Evolutionary conservation across 768 basidiomycete genomes (phyloP).

Genomic region (Cystofilobasidium ferigula): DNA sequence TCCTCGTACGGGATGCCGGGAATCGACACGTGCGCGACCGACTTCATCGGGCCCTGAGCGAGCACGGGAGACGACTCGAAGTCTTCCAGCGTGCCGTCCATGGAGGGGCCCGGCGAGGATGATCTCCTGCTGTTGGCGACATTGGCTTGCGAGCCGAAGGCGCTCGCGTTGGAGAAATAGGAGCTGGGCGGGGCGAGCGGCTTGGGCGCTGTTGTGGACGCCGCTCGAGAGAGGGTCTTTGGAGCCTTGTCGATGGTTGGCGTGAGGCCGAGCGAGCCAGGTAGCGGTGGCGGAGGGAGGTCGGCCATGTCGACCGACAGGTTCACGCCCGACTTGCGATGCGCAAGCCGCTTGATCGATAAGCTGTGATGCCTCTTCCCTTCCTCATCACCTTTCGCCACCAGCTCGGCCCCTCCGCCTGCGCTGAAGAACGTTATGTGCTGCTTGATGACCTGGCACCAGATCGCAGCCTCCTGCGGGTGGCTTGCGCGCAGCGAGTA

Average conservation of each 20-base stretch:
- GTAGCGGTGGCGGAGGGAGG: not conserved
- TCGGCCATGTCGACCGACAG: constrained; percentile 37
- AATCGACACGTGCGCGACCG: constrained; percentile 11
- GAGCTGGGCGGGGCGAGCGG: not conserved
- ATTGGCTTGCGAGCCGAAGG: not conserved
- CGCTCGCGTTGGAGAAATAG: not conserved
- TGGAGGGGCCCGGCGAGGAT: constrained; percentile 9
- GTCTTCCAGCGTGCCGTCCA: constrained; percentile 22
- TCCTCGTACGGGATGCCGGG: constrained; percentile 49
- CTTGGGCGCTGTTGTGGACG: not conserved
- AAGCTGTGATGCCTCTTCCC: constrained; percentile 32
- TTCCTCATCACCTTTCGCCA: constrained; percentile 32
- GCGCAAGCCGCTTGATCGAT: constrained; percentile 13
- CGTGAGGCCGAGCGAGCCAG: constrained; percentile 29
- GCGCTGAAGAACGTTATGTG: constrained; percentile 6
- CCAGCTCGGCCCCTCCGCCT: constrained; percentile 4
- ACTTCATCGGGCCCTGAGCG: not conserved
- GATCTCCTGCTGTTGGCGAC: not conserved
- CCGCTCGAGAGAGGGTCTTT: constrained; percentile 38
- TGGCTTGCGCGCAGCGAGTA: constrained; percentile 19
- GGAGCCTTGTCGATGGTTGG: constrained; percentile 37
- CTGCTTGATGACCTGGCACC: constrained; percentile 20
- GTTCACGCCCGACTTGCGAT: constrained; percentile 61
- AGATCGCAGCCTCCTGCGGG: constrained; percentile 25
- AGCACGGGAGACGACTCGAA: not conserved